Base-by-base conservation (phyloP, 2,329 filamentous ascomycete genomes). In the Ceratocystis cacaofunesta region DNA sequence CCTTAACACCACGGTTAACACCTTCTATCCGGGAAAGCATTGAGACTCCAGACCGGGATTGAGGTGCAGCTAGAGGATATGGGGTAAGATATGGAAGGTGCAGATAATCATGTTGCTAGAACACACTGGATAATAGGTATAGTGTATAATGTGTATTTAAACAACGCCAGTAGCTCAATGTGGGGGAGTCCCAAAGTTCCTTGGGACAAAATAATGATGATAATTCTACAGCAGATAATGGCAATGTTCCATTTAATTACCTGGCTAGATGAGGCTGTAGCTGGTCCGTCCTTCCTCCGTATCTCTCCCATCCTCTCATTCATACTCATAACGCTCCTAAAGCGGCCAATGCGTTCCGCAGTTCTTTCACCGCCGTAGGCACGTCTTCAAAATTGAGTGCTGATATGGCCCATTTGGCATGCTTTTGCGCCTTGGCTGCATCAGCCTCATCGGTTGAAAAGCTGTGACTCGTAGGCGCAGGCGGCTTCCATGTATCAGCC, bases 381-480 rank as follows among this genome's bases (percentile, higher is more conserved):
- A 95, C 88, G 73, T 99, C 94, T 70, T 99, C 94, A 75, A 99
- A 99, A 71, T 96, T 96, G 61, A 99, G 77, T 0, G 94, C 94
- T 10, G 92, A 96, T 52, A 97, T 95, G 0, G 94, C 94, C 90
- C 90, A 99, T 71, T 90, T 91, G 1, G 92, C 92, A 76, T 97
- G 94, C 73, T 97, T 99, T 74, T 96, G 91, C 3, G 94, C 92
- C 70, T 86, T 82, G 44, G 84, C 78, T 44, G 96, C 87, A 69
- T 96, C 90, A 41, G 75, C 72, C 6, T 70, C 68, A 48, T 70
- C 69, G 2, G 63, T 65, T 6, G 67, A 62, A 25, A 65, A 64
- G 28, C 15, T 36, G 58, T 62, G 65, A 61, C 15, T 55, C 44
- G 52, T 3, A 30, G 64, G 28, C 25, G 25, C 55, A 10, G 44